These are phyloP conservation scores for Akebia trifoliata DNA, from an alignment of 164 flowering plant species.

Conservation along the genomic window DNA sequence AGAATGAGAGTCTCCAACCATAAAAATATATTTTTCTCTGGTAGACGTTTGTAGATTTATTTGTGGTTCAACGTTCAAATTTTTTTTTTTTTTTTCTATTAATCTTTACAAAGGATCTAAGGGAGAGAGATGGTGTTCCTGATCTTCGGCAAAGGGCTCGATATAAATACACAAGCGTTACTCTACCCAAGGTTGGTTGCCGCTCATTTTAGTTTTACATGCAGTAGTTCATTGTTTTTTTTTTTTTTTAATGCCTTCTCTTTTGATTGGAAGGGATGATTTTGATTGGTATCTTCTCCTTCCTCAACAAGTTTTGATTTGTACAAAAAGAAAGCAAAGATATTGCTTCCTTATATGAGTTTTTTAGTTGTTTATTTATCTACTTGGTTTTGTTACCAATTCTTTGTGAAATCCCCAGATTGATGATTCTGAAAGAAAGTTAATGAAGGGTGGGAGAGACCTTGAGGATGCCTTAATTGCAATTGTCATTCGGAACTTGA, in stretches of 20 bases:
- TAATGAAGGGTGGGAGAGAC: conserved; percentile 59
- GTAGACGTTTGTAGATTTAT: neutral
- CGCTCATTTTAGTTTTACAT: neutral
- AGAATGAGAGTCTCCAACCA: neutral
- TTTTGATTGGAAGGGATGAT: neutral
- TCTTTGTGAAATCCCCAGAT: conserved; percentile 37
- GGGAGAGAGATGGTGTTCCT: conserved; percentile 90
- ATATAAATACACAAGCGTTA: conserved; percentile 71
- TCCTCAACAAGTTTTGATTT: neutral
- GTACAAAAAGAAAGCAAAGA: neutral
- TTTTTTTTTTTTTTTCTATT: conserved; percentile 12
- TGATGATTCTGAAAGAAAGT: conserved; percentile 48
- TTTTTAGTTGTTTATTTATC: neutral
- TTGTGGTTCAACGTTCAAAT: neutral
- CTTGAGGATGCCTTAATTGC: conserved; percentile 67
- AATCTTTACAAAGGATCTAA: conserved; percentile 47
- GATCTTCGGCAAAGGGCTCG: conserved; percentile 87
- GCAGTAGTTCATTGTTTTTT: neutral
- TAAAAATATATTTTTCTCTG: neutral
- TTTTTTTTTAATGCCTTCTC: neutral
- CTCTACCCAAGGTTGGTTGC: conserved; percentile 67
- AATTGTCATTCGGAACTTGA: conserved; percentile 69
- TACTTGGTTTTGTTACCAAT: neutral
- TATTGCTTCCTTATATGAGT: neutral
- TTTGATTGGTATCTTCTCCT: neutral